Base-by-base conservation (phyloP, 2,329 filamentous ascomycete genomes). In the Talaromyces funiculosus region DNA sequence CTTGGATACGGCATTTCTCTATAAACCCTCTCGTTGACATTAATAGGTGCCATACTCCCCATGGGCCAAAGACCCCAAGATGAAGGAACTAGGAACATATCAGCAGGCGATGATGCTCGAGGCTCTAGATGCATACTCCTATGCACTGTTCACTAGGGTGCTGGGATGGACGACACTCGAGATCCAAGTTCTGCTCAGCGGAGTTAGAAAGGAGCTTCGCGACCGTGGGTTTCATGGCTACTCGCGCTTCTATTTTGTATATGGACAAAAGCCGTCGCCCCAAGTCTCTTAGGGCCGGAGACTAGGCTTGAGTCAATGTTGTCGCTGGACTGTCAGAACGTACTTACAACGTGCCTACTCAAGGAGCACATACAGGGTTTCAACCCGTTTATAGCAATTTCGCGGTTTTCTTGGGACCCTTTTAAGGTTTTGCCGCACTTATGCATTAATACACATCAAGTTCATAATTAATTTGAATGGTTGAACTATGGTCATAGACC, bases 61-160 rank as follows among this genome's bases (percentile, higher is more conserved):
- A 12, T 83, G 81, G 80, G 78, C 80, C 0, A 76, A 74, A 49
- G 76, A 80, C 31, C 70, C 71, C 3, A 72, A 74, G 22, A 73
- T 78, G 54, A 84, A 82, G 66, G 74, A 81, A 53, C 64, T 83
- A 1, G 81, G 81, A 4, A 38, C 57, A 33, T 66, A 60, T 20
- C 33, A 64, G 16, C 58, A 45, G 18, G 51, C 56, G 1, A 59
- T 65, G 43, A 61, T 68, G 31, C 54, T 61, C 14, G 63, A 67
- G 42, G 62, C 64, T 22, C 43, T 69, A 5, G 64, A 69, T 42
- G 63, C 64, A 2, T 65, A 65, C 16, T 64, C 66, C 4, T 59
- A 68, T 62, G 65, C 67, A n/a, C 53, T 69, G 29, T 67, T 72
- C 60, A 71, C 67, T 12, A 62, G 66, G 12, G 63, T 66, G 1